A percentile compares a stretch with the other conserved stretches of the same genome.
phyloP scores from a whole-genome alignment of 2,329 filamentous ascomycete species.

The Fusarium redolens region DNA sequence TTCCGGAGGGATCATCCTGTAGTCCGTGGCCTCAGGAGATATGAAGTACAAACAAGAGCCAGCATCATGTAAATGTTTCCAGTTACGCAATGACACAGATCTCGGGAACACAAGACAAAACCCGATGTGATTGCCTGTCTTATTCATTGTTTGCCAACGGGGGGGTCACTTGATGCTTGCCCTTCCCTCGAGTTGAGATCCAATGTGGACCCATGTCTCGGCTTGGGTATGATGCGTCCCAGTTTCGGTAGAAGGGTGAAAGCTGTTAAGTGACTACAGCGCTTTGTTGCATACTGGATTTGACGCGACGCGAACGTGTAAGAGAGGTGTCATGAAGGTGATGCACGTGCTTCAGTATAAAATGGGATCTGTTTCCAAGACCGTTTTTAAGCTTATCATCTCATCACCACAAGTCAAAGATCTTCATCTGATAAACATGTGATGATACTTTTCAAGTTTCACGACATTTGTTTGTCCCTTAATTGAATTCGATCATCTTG shows the following conservation, averaged over 20 bases:
- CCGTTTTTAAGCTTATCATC: neutral
- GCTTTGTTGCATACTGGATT: neutral
- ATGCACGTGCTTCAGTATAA: slow-evolving; percentile 8
- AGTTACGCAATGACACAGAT: neutral
- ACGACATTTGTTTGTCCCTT: neutral
- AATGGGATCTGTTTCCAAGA: neutral
- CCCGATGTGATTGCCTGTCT: slow-evolving; percentile 7
- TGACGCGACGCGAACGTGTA: slow-evolving; percentile 32
- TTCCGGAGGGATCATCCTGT: slow-evolving; percentile 22
- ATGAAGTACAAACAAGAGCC: slow-evolving; percentile 2
- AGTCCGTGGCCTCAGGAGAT: slow-evolving; percentile 18
- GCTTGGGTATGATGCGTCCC: slow-evolving; percentile 30
- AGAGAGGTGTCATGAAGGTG: slow-evolving; percentile 15
- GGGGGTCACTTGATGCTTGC: slow-evolving; percentile 25
- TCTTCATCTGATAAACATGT: neutral
- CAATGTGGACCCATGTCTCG: slow-evolving; percentile 16
- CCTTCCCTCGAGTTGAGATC: slow-evolving; percentile 9
- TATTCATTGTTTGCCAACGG: slow-evolving; percentile 10
- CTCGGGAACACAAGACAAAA: slow-evolving; percentile 6
- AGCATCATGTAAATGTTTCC: neutral
- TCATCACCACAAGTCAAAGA: neutral
- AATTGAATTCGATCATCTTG: slow-evolving; percentile 4
- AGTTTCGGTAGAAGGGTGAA: slow-evolving; percentile 1
- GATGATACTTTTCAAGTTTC: neutral
- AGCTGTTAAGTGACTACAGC: neutral